Conservation (phyloP, 768 basidiomycete genomes). For the Gyrodon lividus region DNA sequence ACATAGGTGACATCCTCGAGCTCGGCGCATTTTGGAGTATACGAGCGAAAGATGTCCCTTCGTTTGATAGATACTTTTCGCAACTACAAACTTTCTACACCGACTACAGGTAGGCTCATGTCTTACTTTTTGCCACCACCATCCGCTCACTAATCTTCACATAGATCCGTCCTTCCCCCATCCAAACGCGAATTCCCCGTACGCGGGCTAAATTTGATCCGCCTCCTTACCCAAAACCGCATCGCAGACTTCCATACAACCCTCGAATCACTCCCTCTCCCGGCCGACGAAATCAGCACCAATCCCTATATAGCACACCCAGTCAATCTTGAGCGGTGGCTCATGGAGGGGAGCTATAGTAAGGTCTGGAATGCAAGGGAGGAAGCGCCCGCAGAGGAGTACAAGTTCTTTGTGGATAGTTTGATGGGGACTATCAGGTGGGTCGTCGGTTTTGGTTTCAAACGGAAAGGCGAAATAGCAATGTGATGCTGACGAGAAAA, state of each 20-base stretch:
- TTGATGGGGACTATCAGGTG: slow-evolving; percentile 93
- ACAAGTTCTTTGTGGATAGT: slow-evolving; percentile 91
- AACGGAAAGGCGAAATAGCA: neutral
- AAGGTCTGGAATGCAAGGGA: slow-evolving; percentile 96
- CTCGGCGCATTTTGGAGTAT: slow-evolving; percentile 95
- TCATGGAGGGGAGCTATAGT: slow-evolving; percentile 98
- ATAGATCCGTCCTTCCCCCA: slow-evolving; percentile 69
- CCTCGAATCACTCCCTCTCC: slow-evolving; percentile 80
- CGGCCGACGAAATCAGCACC: slow-evolving; percentile 62
- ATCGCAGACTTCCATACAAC: slow-evolving; percentile 98
- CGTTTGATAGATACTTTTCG: slow-evolving; percentile 93
- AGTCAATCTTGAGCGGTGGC: slow-evolving; percentile 91
- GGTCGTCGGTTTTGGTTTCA: slow-evolving; percentile 14
- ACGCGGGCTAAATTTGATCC: slow-evolving; percentile 91
- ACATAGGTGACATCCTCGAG: slow-evolving; percentile 88
- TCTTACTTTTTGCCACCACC: neutral
- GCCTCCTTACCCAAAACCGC: slow-evolving; percentile 90
- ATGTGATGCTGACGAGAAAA: slow-evolving; percentile 1
- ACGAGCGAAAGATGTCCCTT: slow-evolving; percentile 81
- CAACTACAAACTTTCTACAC: slow-evolving; percentile 90
- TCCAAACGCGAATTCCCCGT: slow-evolving; percentile 88
- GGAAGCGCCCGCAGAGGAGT: slow-evolving; percentile 90
- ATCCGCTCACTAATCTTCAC: neutral
- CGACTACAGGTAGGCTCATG: slow-evolving; percentile 63
- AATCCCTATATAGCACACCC: slow-evolving; percentile 82